Evolutionary conservation across 2,329 filamentous ascomycete species (phyloP).

Genomic region (Fusarium sterilihyphosum): DNA sequence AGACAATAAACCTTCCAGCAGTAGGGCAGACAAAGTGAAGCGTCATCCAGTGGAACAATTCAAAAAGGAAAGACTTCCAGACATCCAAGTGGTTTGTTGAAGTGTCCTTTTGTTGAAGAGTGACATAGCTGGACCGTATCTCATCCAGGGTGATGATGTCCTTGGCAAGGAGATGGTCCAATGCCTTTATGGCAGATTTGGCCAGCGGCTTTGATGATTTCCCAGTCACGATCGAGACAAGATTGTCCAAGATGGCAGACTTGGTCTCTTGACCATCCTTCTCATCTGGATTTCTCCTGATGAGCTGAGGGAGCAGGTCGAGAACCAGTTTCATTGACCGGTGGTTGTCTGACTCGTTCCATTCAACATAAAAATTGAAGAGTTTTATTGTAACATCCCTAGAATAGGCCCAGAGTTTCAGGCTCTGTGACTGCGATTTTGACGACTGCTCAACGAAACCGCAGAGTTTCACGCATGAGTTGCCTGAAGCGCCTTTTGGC

Average conservation of each 20-base stretch:
- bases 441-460: constrained; percentile 70
- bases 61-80: constrained; percentile 63
- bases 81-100: constrained; percentile 37
- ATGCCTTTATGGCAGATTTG: constrained; percentile 74
- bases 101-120: constrained; percentile 46
- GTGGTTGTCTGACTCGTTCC: constrained; percentile 73
- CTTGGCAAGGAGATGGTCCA: constrained; percentile 74
- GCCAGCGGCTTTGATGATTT: constrained; percentile 70
- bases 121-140: constrained; percentile 55
- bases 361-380: constrained; percentile 72
- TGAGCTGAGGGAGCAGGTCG: constrained; percentile 64
- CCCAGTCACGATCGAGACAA: constrained; percentile 68
- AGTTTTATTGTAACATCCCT: constrained; percentile 58
- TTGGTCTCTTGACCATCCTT: constrained; percentile 53
- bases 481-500: constrained; percentile 64
- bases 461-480: constrained; percentile 67
- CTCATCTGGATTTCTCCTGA: constrained; percentile 59
- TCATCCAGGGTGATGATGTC: constrained; percentile 61
- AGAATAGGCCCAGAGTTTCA: constrained; percentile 63
- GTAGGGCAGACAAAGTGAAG: constrained; percentile 67
- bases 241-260: constrained; percentile 57
- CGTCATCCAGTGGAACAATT: constrained; percentile 65
- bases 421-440: constrained; percentile 55
- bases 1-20: constrained; percentile 69
- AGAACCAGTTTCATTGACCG: constrained; percentile 71